phyloP scores from a whole-genome alignment of 345 rosid genomes.

The Gossypium longicalyx region DNA sequence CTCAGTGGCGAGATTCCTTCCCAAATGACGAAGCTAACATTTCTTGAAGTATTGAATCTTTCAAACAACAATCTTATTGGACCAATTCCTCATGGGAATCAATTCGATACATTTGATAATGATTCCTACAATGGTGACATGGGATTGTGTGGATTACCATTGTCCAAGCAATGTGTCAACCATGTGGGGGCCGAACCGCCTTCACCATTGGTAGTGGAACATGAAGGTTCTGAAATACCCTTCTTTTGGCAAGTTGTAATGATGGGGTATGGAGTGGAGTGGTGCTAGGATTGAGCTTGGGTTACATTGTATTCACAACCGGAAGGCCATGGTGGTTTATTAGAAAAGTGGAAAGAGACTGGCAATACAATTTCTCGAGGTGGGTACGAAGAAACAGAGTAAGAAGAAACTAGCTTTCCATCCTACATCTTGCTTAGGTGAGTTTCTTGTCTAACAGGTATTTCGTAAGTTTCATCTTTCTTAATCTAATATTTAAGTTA shows the following conservation, averaged over 20 bases:
- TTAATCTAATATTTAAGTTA: too few species aligned
- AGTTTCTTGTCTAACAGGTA: too few species aligned
- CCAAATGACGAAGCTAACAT: not conserved
- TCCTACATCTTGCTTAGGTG: too few species aligned
- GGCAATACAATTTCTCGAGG: not conserved
- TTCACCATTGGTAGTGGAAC: not conserved
- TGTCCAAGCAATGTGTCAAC: not conserved
- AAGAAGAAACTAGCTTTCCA: too few species aligned
- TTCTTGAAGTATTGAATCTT: not conserved
- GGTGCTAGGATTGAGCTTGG: not conserved
- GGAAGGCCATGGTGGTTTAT: not conserved
- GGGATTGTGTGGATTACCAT: too few species aligned
- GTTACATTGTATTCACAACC: not conserved
- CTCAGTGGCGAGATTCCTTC: not conserved
- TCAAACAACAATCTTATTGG: not conserved
- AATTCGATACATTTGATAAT: too few species aligned
- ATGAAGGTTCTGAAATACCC: not conserved
- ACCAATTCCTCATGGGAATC: not conserved
- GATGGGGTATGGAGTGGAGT: not conserved
- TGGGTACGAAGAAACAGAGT: not conserved
- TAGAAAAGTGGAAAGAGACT: not conserved
- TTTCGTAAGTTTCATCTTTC: too few species aligned
- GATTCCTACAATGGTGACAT: too few species aligned
- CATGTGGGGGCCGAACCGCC: not conserved
- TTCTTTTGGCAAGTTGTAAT: not conserved